Conservation (phyloP, 2,329 filamentous ascomycete species). For the Penicillium paneum region DNA sequence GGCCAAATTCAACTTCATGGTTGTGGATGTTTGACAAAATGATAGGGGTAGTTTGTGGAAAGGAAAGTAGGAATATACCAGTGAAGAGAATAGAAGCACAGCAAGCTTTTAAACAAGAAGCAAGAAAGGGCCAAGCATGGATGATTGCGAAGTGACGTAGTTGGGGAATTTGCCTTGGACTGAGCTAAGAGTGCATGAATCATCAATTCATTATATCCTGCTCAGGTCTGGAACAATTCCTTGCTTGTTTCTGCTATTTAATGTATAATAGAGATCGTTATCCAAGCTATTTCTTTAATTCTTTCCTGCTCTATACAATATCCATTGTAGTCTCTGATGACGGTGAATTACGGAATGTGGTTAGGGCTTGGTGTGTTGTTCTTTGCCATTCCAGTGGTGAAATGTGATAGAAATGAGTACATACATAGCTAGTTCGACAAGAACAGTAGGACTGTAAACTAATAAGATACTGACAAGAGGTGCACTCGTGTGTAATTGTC, state of each 20-base stretch:
- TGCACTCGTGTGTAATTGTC: no score
- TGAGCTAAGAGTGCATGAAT: constrained; percentile 20
- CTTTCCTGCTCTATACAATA: background rate
- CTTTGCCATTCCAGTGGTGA: no score
- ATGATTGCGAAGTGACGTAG: constrained; percentile 38
- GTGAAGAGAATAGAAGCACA: background rate
- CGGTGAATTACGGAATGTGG: no score
- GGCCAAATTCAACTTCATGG: constrained; percentile 72
- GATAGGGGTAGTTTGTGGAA: background rate
- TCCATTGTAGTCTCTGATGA: no score
- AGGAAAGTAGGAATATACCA: constrained; percentile 3
- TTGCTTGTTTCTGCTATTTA: background rate
- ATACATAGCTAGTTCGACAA: no score
- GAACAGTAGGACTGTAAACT: no score
- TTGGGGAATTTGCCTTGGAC: constrained; percentile 22
- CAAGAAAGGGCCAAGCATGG: constrained; percentile 13
- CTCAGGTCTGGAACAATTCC: background rate
- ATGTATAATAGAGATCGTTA: background rate
- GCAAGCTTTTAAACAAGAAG: constrained; percentile 7
- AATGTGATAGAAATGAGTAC: no score
- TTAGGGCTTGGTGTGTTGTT: no score
- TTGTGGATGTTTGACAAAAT: constrained; percentile 24
- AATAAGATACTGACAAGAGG: no score
- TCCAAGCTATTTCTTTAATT: background rate
- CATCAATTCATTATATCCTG: constrained; percentile 16